Base-by-base conservation (phyloP, 1,139 yeast species). In the Sugiyamaella sp. region DNA sequence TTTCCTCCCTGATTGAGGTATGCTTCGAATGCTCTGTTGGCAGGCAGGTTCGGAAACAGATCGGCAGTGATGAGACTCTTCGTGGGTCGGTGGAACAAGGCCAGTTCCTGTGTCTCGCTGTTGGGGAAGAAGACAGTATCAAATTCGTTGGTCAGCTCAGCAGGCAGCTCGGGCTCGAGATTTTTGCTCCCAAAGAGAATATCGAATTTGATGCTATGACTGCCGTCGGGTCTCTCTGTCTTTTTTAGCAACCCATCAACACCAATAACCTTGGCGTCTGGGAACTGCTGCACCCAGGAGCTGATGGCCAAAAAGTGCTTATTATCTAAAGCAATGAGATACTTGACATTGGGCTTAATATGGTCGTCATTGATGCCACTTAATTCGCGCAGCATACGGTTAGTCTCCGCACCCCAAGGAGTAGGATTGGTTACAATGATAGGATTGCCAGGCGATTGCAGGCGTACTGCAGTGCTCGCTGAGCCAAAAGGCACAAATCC, bases 361-460 rank as follows among this genome's bases (percentile, higher is more conserved):
- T 73, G 35, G 17, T 19, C 66, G 42, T 75, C 68, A 22, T 72
- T 63, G 42, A 29, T 21, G 2, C 29, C 50, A 25, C 74, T 64
- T 37, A 81, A 63, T 1, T 75, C 71, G 27, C 71, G 70, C 29
- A 74, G 66, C 3, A 79, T 78, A 35, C 69, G 74, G 4, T 74
- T 72, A 10, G 71, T 58, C 49, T 72, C 75, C 1, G 59, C 58
- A 0, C 82, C 80, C 62, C 76, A 80, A 1, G 89, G 89, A 46
- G 84, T 74, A 0, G 89, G 83, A 2, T 84, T 78, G 79, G 84
- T 81, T 6, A 85, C 79, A 8, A 81, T 68, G 20, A 82, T 27
- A 2, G 58, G 48, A 69, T 66, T 21, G 46, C 53, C 52, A 37
- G 74, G 66, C 53, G 71, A 64, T 48, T 77, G 70, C 55, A 82